Evolutionary conservation across 768 basidiomycete species (phyloP), one percentile per base, ranked within the genome.

Genomic region (Mycena chlorophos): DNA sequence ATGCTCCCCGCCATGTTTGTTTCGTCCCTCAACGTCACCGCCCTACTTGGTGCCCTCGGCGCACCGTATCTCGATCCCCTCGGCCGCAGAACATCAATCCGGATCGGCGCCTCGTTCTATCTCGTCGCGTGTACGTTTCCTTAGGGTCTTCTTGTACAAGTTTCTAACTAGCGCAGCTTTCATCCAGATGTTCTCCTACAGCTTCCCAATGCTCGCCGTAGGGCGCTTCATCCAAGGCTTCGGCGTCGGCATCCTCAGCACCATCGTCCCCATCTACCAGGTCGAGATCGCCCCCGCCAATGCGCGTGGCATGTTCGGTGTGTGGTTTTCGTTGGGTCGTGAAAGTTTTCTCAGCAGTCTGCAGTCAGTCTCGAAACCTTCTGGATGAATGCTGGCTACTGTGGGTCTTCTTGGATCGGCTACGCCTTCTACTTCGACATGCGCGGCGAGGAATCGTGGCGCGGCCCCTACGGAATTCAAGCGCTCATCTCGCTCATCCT

Each of bases 381-480:
- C 49, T 81, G 74, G 50, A 68, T 81, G 5, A 82, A 80, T 65
- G 45, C 67, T 51, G 81, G 76, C 46, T 83, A 76, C 64, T 78
- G 73, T 14, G 61, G 77, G 19, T 74, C 74, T 26, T 67, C 78
- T n/a, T 78, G 75, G 77, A 71, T 77, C 46, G 76, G 79, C 29
- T 79, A 74, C 54, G 75, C 63, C 8, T 82, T 82, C 69, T 82
- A 75, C 60, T 78, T 78, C 50, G 58, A 61, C 23, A 73, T 73
- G 56, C 77, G 77, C 8, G 73, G 68, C 13, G 78, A 80, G 63
- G 75, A 78, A 51, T 78, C 80, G 12, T 85, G 84, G 82, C 71
- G 79, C 40, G 81, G 83, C 37, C 80, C 82, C 1, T 83, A 82
- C 65, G 71, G 79, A 54, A 67, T 83, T 10, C 81, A 83, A 66